Conservation (phyloP, 2,329 filamentous ascomycete genomes). For the Phyllosticta citribraziliensis region DNA sequence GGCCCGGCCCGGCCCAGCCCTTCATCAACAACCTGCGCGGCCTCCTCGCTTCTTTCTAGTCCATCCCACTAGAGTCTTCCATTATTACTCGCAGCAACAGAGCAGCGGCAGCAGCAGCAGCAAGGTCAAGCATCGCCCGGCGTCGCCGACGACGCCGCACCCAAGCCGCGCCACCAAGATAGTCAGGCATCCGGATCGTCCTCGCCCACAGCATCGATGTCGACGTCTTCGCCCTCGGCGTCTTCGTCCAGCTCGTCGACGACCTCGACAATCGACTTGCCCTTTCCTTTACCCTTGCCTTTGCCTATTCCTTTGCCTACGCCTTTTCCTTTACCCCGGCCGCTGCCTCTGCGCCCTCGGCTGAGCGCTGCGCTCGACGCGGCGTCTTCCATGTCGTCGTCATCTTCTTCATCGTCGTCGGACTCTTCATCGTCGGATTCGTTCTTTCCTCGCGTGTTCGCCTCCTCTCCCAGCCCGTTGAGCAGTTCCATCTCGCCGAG, state of each 20-base stretch:
- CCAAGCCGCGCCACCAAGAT: background rate
- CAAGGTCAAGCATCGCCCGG: too few relatives aligned
- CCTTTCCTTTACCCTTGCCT: constrained; percentile 13
- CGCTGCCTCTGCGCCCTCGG: constrained; percentile 14
- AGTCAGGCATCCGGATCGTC: constrained; percentile 8
- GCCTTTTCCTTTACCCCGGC: constrained; percentile 15
- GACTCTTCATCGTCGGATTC: background rate
- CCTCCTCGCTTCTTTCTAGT: too few relatives aligned
- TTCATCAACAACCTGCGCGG: too few relatives aligned
- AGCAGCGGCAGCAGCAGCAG: too few relatives aligned
- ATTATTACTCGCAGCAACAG: too few relatives aligned
- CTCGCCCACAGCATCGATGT: constrained; percentile 8
- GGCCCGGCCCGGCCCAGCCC: too few relatives aligned
- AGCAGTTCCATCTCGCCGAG: constrained; percentile 30
- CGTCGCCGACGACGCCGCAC: background rate
- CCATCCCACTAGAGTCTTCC: too few relatives aligned
- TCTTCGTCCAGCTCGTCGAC: constrained; percentile 23
- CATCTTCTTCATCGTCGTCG: background rate
- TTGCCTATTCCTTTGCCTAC: constrained; percentile 16
- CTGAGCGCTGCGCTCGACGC: background rate
- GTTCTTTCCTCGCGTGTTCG: background rate
- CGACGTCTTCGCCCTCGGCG: constrained; percentile 17
- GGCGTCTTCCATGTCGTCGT: constrained; percentile 2
- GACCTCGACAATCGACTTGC: constrained; percentile 14
- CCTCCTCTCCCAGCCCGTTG: constrained; percentile 16